Base-by-base conservation (phyloP, 305 asterid genomes). In the Solanum hybrid region DNA sequence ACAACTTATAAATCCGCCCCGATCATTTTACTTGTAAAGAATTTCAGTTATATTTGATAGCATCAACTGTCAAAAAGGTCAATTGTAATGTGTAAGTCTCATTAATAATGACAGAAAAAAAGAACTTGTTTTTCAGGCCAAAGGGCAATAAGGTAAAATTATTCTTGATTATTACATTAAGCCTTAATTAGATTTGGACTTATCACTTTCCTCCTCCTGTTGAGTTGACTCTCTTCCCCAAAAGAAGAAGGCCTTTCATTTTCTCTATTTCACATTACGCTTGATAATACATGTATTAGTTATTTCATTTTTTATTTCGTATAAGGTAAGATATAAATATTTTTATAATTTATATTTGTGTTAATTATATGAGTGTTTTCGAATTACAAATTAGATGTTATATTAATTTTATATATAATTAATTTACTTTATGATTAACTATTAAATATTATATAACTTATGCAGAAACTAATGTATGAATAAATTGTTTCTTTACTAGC, bases 111-210 rank as follows among this genome's bases (percentile, higher is more conserved):
- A 39, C 37, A 82, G 33, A 82, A 14, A 61, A 41, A 41, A n/a
- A 41, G 10, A 82, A 41, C 26, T 82, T 5, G 1, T 39, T 39
- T 41, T 82, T 26, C 27, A 26, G 24, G 14, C 27, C 1, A 26
- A 75, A 82, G 90, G 88, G n/a, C 1, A 89, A 29, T 89, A 22
- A 2, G 8, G 88, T 89, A 70, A 89, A 11, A 34, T 83, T 22
- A 29, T 7, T 27, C 17, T 31, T 51, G 88, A 33, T 27, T 24
- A 45, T 37, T 31, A 70, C 78, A 87, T 72, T 84, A 11, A 88
- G 88, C 89, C 86, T 79, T 79, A n/a, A n/a, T 72, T 90, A 51
- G 90, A 90, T 93, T 89, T 93, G 88, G 89, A 89, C 88, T 89
- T 41, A 31, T 31, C 70, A 81, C 70, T 81, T 37, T 68, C 89